A percentile compares a stretch with the other conserved stretches of the same genome.
phyloP scores from a whole-genome alignment of 352 stramenopile species.

The Pythium plurisporium region DNA sequence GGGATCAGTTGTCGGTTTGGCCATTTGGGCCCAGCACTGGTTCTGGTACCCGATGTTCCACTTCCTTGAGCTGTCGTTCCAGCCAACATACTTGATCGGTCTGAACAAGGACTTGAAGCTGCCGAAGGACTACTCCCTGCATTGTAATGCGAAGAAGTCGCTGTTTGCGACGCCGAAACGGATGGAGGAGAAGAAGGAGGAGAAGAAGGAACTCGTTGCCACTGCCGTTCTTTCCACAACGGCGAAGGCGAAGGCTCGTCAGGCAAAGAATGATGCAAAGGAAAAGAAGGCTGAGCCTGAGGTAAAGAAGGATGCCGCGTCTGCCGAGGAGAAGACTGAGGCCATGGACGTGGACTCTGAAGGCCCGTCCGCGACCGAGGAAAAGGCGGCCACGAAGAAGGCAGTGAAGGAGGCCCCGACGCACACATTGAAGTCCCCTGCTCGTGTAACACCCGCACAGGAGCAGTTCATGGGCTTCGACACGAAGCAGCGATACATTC shows the following conservation, averaged over 20 bases:
- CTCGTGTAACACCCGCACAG: conserved; percentile 92
- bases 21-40: conserved; percentile 98
- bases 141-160: conserved; percentile 93
- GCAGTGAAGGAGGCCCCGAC: conserved; percentile 91
- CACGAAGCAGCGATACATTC: conserved; percentile 90
- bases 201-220: conserved; percentile 98
- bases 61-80: conserved; percentile 96
- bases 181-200: conserved; percentile 98
- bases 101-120: conserved; percentile 98
- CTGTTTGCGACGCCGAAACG: conserved; percentile 97
- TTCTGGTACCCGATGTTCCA: conserved; percentile 99
- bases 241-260: conserved; percentile 93
- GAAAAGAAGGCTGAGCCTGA: conserved; percentile 54
- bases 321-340: conserved; percentile 50
- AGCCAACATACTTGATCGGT: conserved; percentile 94
- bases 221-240: conserved; percentile 98
- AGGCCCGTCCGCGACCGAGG: conserved; percentile 21
- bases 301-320: conserved; percentile 3
- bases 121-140: conserved; percentile 92
- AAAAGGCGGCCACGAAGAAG: conserved; percentile 63
- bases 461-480: conserved; percentile 90
- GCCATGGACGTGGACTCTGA: conserved; percentile 77
- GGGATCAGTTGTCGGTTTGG: conserved; percentile 93
- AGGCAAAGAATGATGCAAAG: conserved; percentile 91
- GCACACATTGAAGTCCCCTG: conserved; percentile 92